Evolutionary conservation across 202 grass and related monocot species (phyloP).

Genomic region (Cymbopogon flexuosus): DNA sequence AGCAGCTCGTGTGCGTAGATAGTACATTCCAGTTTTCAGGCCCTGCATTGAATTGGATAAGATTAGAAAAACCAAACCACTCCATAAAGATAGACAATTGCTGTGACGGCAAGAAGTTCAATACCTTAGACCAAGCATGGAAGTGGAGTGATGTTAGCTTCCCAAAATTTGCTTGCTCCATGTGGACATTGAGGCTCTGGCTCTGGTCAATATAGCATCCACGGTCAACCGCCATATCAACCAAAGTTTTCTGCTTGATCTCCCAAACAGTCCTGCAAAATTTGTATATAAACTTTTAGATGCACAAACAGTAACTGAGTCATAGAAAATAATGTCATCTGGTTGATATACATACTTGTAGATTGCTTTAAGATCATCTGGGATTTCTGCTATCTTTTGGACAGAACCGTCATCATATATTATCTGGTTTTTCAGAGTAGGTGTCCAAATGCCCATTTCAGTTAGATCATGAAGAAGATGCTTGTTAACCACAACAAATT

Average conservation of each 20-base stretch:
- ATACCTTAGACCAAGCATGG: slow-evolving; percentile 95
- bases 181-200: slow-evolving; percentile 96
- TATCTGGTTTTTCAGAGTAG: slow-evolving; percentile 79
- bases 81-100: background rate
- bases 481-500: slow-evolving; percentile 98
- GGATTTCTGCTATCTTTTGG: slow-evolving; percentile 72
- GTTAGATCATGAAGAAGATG: slow-evolving; percentile 96
- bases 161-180: slow-evolving; percentile 92
- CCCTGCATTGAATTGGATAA: slow-evolving; percentile 45
- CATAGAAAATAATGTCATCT: background rate
- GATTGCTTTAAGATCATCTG: slow-evolving; percentile 85
- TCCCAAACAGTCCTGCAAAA: slow-evolving; percentile 88
- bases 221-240: slow-evolving; percentile 95
- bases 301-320: background rate
- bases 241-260: slow-evolving; percentile 97
- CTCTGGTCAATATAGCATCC: slow-evolving; percentile 97
- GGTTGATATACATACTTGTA: slow-evolving; percentile 63
- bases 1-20: slow-evolving; percentile 80
- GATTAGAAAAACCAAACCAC: background rate
- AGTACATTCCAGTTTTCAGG: slow-evolving; percentile 99
- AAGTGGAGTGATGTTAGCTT: slow-evolving; percentile 94
- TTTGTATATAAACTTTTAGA: slow-evolving; percentile 22
- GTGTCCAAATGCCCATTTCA: slow-evolving; percentile 90
- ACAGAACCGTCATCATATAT: slow-evolving; percentile 93
- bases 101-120: background rate